Base-by-base conservation (phyloP, 2,329 filamentous ascomycete genomes). In the Scedosporium apiospermum region DNA sequence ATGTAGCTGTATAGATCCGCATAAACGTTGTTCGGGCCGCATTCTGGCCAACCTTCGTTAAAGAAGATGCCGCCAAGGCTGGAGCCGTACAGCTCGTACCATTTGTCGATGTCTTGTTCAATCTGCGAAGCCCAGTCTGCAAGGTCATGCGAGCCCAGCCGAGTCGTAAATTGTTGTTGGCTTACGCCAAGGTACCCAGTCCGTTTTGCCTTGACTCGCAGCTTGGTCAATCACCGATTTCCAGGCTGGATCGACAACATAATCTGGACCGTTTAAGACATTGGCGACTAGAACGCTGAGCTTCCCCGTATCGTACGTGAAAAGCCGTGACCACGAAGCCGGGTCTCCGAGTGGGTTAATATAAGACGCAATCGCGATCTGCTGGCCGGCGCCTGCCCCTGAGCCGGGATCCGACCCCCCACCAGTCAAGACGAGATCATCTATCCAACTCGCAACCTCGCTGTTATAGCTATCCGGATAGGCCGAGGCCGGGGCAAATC, bases 51-150 rank as follows among this genome's bases (percentile, higher is more conserved):
- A 16, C 68, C 71, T 49, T 72, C 68, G 61, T 73, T 68, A 59
- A 73, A 73, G 59, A 73, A 72, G 64, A 73, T 73, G 18, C 70
- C 71, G 21, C 69, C 71, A 16, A 73, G 65, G 12, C 34, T 67
- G 59, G 41, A 26, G 26, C 65, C 62, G 57, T 71, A 71, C 2
- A 70, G 66, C 38, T 58, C 14, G 55, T 65, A 70, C 67, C 68
- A 70, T 51, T 49, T 57, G 58, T 70, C 67, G 60, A 70, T 65
- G 62, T 70, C 69, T 44, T 55, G 27, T 58, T 69, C 64, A 44
- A 70, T 70, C 57, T 69, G 67, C 4, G 67, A 59, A 7, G 63
- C 59, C 69, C 68, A 70, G 59, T 69, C 67, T 12, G 63, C 63
- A 1, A 65, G 60, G 10, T 65, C 62, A 34, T 26, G 23, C 3